A percentile compares a stretch with the other conserved stretches of the same genome.
Conservation (phyloP, 2,329 filamentous ascomycete genomes). For the Microsporum canis region DNA sequence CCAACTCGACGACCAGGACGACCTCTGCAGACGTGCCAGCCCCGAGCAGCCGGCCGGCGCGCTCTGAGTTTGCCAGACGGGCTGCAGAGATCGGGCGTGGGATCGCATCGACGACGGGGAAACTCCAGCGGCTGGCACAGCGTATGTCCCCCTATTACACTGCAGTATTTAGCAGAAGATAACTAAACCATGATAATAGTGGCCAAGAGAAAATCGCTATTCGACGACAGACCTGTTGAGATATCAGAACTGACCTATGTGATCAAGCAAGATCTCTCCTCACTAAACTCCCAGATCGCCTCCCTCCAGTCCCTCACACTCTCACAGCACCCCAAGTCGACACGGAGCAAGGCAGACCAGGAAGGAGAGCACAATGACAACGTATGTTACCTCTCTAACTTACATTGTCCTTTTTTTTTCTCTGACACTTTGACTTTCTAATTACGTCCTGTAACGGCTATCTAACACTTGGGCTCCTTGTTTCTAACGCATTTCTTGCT, state of each 20-base stretch:
- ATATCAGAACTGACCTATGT: slow-evolving; percentile 95
- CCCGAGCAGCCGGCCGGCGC: slow-evolving; percentile 26
- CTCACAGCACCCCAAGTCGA: slow-evolving; percentile 57
- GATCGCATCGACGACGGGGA: slow-evolving; percentile 86
- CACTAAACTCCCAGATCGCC: slow-evolving; percentile 76
- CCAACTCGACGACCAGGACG: slow-evolving; percentile 38
- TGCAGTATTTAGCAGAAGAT: neutral
- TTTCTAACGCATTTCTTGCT: slow-evolving; percentile 4
- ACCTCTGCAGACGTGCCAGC: slow-evolving; percentile 18
- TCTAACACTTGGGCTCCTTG: neutral
- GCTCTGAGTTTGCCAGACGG: slow-evolving; percentile 85
- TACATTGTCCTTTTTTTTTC: slow-evolving; percentile 13
- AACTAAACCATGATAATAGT: slow-evolving; percentile 39
- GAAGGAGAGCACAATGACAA: slow-evolving; percentile 98
- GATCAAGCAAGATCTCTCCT: slow-evolving; percentile 92
- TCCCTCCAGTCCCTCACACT: slow-evolving; percentile 66
- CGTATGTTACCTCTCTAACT: slow-evolving; percentile 32
- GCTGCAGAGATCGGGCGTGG: slow-evolving; percentile 86
- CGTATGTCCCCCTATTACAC: slow-evolving; percentile 37
- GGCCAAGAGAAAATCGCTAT: slow-evolving; percentile 91
- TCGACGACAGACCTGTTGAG: slow-evolving; percentile 91
- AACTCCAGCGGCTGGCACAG: slow-evolving; percentile 85
- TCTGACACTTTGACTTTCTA: neutral
- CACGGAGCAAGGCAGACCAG: slow-evolving; percentile 47
- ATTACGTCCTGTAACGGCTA: too few relatives aligned